These are phyloP conservation scores for Capsicum chinense DNA, from an alignment of 257 asterid species.

Conservation along the genomic window DNA sequence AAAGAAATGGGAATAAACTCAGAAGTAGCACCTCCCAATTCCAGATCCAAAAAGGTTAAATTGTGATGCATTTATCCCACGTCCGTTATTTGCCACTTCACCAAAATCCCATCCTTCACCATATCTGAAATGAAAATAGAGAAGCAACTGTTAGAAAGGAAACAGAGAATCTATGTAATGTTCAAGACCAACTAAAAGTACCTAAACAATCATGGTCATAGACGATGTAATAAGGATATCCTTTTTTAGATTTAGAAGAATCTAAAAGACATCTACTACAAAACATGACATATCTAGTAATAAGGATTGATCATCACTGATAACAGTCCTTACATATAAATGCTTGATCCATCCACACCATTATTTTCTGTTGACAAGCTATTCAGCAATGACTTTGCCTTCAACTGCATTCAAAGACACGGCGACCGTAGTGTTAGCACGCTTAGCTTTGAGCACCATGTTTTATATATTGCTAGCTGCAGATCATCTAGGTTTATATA, in stretches of 20 bases:
- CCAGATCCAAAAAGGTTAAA: constrained; percentile 79
- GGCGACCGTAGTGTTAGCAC: background rate
- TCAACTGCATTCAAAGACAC: constrained; percentile 60
- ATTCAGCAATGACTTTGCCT: constrained; percentile 71
- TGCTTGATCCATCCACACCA: constrained; percentile 83
- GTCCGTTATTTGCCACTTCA: constrained; percentile 88
- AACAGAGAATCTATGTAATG: background rate
- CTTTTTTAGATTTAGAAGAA: background rate
- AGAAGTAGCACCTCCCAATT: constrained; percentile 77
- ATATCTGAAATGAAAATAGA: constrained; percentile 53
- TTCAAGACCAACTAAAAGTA: constrained; percentile 19
- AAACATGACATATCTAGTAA: background rate
- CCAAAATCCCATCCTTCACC: constrained; percentile 99
- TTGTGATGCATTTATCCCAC: constrained; percentile 92
- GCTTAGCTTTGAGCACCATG: background rate
- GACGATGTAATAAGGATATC: background rate
- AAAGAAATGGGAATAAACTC: constrained; percentile 21
- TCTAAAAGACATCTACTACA: background rate
- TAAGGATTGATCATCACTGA: constrained; percentile 1
- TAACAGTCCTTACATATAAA: constrained; percentile 67
- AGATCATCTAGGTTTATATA: background rate
- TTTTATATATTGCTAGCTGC: too few relatives aligned
- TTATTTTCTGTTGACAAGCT: constrained; percentile 59
- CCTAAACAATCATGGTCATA: background rate
- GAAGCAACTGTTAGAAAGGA: constrained; percentile 25